Evolutionary conservation across 495 filamentous ascomycete genomes (phyloP), one percentile per base, ranked within the genome.

Genomic region (Achaetomiella virescens): DNA sequence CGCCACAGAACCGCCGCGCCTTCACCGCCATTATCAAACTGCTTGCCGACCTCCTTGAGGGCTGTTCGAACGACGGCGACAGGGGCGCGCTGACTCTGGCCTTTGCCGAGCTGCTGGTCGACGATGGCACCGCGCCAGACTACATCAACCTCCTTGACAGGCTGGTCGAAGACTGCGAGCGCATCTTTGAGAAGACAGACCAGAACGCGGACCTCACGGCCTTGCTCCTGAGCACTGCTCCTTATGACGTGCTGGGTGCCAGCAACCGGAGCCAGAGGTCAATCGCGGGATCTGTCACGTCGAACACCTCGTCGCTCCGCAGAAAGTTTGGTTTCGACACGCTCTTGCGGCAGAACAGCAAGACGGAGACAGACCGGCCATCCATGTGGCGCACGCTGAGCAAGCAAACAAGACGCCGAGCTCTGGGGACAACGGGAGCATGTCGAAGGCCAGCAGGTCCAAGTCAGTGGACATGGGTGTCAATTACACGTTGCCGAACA

Each of bases 21-120:
- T 86, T 97, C 60, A 85, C 85, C 31, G 84, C 84, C 11, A 83
- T 95, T 33, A 83, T 97, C 59, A 89, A 88, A 47, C 79, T 97
- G 31, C 80, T 98, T 22, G 85, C 88, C 2, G 90, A 96, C 62
- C 78, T 98, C 15, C 81, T 97, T 12, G 92, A 96, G 57, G 91
- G 89, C n/a, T 95, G 91, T 58, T 87, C 86, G 11, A 96, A 93
- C 67, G 93, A 96, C 63, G 89, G 90, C 45, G 92, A 97, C 66
- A 83, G 92, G 33, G 93, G 93, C 25, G 88, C 89, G 45, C 70
- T 98, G 62, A 97, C 90, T 2, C 84, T 88, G 25, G 89, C 90
- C 14, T 97, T 98, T 72, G 85, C 91, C 1, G 93, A 97, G 62
- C 75, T 96, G 46, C 75, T 98, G 11, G 85, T 91, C 5, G 78